phyloP scores from a whole-genome alignment of 2,329 filamentous ascomycete genomes.

The Celoporthe dispersa region DNA sequence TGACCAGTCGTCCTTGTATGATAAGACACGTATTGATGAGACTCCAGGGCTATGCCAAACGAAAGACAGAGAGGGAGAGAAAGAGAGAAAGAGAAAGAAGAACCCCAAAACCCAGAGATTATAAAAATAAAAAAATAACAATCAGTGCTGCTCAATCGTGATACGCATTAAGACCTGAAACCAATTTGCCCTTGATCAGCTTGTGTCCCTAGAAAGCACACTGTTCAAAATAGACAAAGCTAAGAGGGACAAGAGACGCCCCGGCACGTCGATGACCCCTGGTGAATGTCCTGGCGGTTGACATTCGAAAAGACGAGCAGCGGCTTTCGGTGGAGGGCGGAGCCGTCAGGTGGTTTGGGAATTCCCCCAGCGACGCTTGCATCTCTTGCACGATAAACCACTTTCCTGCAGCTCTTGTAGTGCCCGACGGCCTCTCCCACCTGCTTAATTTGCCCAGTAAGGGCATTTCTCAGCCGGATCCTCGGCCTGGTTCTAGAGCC shows the following conservation, averaged over 20 bases:
- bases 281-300: not conserved
- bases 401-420: not conserved
- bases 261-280: not conserved
- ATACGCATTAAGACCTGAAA: not conserved
- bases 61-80: not conserved
- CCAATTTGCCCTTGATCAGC: not conserved
- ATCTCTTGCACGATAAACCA: not conserved
- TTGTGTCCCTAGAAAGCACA: not conserved
- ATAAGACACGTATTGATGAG: not conserved
- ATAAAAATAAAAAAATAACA: not conserved
- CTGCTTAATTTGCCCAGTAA: not conserved
- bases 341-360: not conserved
- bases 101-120: not conserved
- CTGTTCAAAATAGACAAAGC: not conserved
- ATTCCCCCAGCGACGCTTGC: not conserved
- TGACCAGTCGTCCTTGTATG: not conserved
- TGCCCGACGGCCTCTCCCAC: not conserved
- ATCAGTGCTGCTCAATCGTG: not conserved
- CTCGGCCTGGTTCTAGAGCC: not conserved
- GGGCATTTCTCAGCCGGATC: not conserved
- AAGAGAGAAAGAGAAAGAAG: not conserved
- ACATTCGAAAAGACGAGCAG: not conserved
- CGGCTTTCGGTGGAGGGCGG: not conserved
- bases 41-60: conserved; percentile 9
- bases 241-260: not conserved